phyloP scores from a whole-genome alignment of 352 stramenopile species.

The Phytophthora citricola region DNA sequence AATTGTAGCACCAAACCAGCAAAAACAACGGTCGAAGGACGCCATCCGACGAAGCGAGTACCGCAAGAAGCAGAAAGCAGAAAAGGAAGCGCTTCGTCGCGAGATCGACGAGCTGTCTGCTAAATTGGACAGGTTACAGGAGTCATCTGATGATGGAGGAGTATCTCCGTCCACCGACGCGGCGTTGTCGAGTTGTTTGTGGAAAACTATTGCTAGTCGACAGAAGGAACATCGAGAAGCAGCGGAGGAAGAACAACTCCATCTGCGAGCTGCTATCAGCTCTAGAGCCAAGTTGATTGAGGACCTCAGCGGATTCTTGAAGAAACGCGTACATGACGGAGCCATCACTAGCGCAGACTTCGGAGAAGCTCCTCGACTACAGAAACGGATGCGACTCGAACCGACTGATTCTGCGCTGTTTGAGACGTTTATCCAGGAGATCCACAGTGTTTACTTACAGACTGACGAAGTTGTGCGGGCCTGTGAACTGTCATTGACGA shows the following conservation, averaged over 20 bases:
- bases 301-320: conserved; percentile 11
- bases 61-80: conserved; percentile 29
- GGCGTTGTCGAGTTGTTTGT: conserved; percentile 2
- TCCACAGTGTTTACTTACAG: conserved; percentile 4
- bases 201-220: conserved; percentile 20
- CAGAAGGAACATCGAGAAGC: conserved; percentile 11
- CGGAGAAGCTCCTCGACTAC: no score
- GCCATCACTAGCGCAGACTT: no score
- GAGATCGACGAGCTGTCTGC: conserved; percentile 22
- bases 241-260: conserved; percentile 17
- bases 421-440: conserved; percentile 9
- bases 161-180: background rate
- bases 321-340: background rate
- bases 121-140: conserved; percentile 16
- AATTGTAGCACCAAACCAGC: no score
- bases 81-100: conserved; percentile 21
- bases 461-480: background rate
- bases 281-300: conserved; percentile 8
- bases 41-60: conserved; percentile 25
- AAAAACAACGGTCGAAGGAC: conserved; percentile 2
- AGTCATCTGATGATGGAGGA: background rate
- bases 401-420: background rate
- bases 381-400: no score
- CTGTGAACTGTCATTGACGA: background rate
- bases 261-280: conserved; percentile 3